Evolutionary conservation across 352 stramenopile species (phyloP), one percentile per base, ranked within the genome.

Genomic region (Detonula confervacea): DNA sequence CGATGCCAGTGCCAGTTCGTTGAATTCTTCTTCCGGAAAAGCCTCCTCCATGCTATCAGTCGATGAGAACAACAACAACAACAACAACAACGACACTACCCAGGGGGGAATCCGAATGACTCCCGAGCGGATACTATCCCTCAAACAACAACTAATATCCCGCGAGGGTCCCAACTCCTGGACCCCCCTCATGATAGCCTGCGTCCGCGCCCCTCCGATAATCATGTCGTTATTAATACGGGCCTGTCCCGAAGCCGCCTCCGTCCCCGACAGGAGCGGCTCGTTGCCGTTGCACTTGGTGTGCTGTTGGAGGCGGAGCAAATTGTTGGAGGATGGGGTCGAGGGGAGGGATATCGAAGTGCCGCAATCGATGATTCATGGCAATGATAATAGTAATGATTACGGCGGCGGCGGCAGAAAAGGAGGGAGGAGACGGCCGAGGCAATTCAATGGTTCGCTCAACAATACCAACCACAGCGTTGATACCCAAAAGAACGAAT

Each of bases 161-260:
- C 37, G 75, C 4, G 68, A 78, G 46, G 77, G 77, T 22, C 39
- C 47, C 7, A 69, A 78, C 16, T 30, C 33, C 44, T 78, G 71
- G 77, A 85, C 77, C 30, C 77, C 77, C 12, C 59, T 85, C 1
- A 81, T 85, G 77, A 78, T 85, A 18, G 25, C 63, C 12, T 85
- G 55, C 29, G 55, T 42, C 18, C 9, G n/a, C 1, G 77, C 77
- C 47, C 77, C 77, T 60, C 22, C 61, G 20, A 20, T 29, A 0
- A 39, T 85, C 11, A 65, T 85, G 37, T 30, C 62, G 0, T 51
- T 81, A 25, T n/a, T 85, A 12, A 33, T 68, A 47, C 20, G 55
- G 39, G 77, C 49, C 0, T 59, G 64, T 61, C 64, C 57, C 25
- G 20, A 81, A 20, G 70, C 71, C 18, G 81, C 64, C 54, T 9